Evolutionary conservation across 441 rosid genomes (phyloP), one percentile per base, ranked within the genome.

Genomic region (Gossypium davidsonii): DNA sequence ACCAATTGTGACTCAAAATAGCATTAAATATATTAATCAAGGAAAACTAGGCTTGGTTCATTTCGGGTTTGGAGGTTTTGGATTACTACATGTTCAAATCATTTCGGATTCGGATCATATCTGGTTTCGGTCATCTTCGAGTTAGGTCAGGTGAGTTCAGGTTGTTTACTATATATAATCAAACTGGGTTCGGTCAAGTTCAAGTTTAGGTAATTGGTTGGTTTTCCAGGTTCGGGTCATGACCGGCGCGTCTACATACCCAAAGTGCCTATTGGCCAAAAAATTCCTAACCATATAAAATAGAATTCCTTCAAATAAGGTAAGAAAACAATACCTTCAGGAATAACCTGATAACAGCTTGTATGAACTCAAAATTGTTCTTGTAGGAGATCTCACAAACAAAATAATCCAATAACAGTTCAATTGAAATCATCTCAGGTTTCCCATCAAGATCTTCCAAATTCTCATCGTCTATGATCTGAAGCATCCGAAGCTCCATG

Each of bases 351-450:
- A 89, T 82, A 58, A 89, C 83, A 18, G 97, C 97, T 79, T 95
- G 98, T 62, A 93, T 74, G 76, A 95, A 93, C 91, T 90, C 99
- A n/a, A 90, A 95, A 79, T 95, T 85, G 79, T 86, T 89, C 79
- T 84, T 77, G 86, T 81, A 74, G 28, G 89, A 86, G 73, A 91
- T 80, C 80, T 90, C 97, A 2, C 84, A 84, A 72, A 85, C 83
- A 76, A 95, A 88, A 81, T 88, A 95, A 80, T 95, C 94, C 44
- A 93, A 82, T 60, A 93, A 91, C 57, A 86, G 81, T 57, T 84
- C 91, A 20, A 93, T 78, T 3, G 85, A 79, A 72, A 81, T 74
- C 70, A 89, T 84, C 88, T 90, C 95, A 7, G 88, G 81, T 79
- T 91, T 88, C 73, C 81, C 76, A 49, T 84, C 90, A 39, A 85